A percentile compares a stretch with the other conserved stretches of the same genome.
These are phyloP conservation scores for Globisporangium takayamanum DNA, from an alignment of 352 stramenopile species.

Conservation along the genomic window DNA sequence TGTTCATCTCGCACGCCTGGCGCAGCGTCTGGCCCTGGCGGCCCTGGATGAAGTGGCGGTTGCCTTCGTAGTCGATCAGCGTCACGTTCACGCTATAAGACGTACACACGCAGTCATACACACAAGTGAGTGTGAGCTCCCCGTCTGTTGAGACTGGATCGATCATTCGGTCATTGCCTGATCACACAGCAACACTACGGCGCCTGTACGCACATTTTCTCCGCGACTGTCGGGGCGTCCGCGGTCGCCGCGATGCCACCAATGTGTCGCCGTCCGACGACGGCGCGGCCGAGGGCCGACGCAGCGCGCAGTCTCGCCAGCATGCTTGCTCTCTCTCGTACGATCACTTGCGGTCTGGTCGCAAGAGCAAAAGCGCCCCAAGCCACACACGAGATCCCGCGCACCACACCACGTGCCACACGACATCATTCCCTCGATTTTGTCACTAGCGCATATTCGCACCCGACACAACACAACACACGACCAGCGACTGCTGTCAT, in stretches of 20 bases:
- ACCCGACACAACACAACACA: too few species aligned
- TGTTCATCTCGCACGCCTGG: slow-evolving; percentile 78
- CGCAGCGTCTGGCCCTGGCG: slow-evolving; percentile 78
- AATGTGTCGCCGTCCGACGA: slow-evolving; percentile 40
- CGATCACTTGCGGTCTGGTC: not conserved
- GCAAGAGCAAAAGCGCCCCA: not conserved
- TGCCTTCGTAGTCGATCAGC: slow-evolving; percentile 84
- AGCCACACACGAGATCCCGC: not conserved
- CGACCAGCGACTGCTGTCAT: too few species aligned
- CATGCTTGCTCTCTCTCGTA: slow-evolving; percentile 18
- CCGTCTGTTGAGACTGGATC: not conserved
- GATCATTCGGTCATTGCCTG: not conserved
- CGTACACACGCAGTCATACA: slow-evolving; percentile 4
- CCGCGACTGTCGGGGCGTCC: slow-evolving; percentile 40
- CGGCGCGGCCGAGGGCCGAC: slow-evolving; percentile 14
- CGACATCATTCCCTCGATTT: too few species aligned
- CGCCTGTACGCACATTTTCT: slow-evolving; percentile 44
- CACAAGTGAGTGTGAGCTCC: not conserved
- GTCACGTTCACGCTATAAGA: slow-evolving; percentile 67
- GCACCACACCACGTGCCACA: not conserved
- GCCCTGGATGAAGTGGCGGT: slow-evolving; percentile 79
- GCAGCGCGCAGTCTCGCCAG: slow-evolving; percentile 29
- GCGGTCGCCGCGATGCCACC: slow-evolving; percentile 30
- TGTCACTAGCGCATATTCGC: too few species aligned
- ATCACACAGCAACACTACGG: not conserved